Evolutionary conservation across 192 early-diverging fungal genomes (phyloP).

Genomic region (Podila minutissima): DNA sequence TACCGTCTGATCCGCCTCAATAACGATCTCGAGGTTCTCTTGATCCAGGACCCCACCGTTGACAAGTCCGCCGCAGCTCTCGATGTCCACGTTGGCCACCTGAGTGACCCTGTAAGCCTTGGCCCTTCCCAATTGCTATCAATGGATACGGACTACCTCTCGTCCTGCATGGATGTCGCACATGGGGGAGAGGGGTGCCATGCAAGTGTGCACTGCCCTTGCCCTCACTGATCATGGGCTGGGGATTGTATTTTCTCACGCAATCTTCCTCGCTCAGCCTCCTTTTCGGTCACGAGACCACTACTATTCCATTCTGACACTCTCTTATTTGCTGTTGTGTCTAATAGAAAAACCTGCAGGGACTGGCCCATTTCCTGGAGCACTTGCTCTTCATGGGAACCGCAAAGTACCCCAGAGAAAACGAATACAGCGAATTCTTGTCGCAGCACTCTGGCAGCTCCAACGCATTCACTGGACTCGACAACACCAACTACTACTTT

Average conservation of each 20-base stretch:
- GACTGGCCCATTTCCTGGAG: conserved; percentile 88
- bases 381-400: conserved; percentile 79
- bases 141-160: not conserved
- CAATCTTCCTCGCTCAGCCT: too few species aligned
- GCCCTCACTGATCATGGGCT: too few species aligned
- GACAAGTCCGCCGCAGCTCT: conserved; percentile 83
- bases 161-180: not conserved
- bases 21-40: conserved; percentile 73
- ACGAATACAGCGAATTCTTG: conserved; percentile 81
- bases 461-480: conserved; percentile 83
- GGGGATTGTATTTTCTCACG: too few species aligned
- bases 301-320: not conserved
- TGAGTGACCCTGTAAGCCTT: conserved; percentile 74
- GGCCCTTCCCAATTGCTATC: not conserved
- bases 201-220: too few species aligned
- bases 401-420: conserved; percentile 82
- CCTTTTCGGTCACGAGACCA: not conserved
- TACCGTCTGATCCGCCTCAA: conserved; percentile 67
- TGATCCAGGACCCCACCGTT: conserved; percentile 76
- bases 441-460: conserved; percentile 79
- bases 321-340: not conserved
- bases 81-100: conserved; percentile 86
- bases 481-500: conserved; percentile 92
- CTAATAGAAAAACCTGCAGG: conserved; percentile 69
- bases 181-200: too few species aligned